Percentiles rank a stretch among this genome's conserved stretches.
These are phyloP conservation scores for Cyberlindnera euphorbiae DNA, from an alignment of 805 yeast species.

Conservation along the genomic window DNA sequence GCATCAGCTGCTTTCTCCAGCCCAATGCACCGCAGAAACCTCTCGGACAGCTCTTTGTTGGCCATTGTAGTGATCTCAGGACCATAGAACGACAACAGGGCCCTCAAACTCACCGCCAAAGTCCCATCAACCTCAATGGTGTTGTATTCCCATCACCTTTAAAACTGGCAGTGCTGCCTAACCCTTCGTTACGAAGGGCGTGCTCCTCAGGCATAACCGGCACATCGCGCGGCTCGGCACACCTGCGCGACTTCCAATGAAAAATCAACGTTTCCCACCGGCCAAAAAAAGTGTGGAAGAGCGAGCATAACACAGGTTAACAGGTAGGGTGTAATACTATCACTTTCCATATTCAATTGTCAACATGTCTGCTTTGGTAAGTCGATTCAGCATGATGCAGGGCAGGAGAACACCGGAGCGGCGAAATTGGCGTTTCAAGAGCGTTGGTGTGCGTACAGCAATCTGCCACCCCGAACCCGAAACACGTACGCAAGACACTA, in stretches of 20 bases:
- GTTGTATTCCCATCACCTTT: no score
- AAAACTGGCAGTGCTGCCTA: no score
- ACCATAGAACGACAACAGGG: no score
- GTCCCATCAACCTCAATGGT: no score
- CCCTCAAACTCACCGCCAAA: no score
- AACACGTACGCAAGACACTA: no score
- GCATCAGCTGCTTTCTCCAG: conserved; percentile 21
- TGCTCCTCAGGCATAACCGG: neutral
- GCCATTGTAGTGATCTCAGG: conserved; percentile 4
- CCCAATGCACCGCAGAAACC: conserved; percentile 17
- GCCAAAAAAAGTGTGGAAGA: conserved; percentile 8
- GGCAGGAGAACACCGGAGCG: neutral
- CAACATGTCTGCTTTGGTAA: conserved; percentile 20
- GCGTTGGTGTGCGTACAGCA: no score
- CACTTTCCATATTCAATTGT: conserved; percentile 11
- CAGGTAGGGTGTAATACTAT: no score
- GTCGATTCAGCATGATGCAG: conserved; percentile 1
- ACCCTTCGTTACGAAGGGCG: conserved; percentile 1
- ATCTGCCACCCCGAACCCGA: no score
- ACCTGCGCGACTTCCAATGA: conserved; percentile 12
- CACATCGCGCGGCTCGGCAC: conserved; percentile 3
- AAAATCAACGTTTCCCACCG: conserved; percentile 12
- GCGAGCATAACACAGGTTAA: no score
- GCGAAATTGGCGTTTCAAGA: neutral
- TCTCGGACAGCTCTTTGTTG: conserved; percentile 10